Evolutionary conservation across 31 red algal genomes (phyloP).

Genomic region (Porphyra umbilicalis): DNA sequence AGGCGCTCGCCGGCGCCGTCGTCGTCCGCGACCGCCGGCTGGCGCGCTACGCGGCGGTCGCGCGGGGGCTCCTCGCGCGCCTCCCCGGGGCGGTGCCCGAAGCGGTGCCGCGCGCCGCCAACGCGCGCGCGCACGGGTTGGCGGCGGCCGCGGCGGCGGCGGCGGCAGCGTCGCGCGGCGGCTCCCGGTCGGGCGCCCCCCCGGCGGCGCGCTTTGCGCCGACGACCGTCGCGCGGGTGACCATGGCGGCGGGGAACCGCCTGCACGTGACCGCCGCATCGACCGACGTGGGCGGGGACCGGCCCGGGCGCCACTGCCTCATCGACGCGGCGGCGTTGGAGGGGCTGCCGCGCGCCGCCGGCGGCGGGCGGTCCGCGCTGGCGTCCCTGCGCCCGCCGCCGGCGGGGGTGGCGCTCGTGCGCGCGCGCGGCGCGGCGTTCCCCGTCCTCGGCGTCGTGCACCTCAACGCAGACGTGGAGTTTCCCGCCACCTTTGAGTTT

Average conservation of each 20-base stretch:
- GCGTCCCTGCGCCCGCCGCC: too few species aligned
- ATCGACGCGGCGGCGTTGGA: neutral
- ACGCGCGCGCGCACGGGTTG: neutral
- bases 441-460: neutral
- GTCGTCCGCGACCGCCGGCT: neutral
- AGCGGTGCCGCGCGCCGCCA: neutral
- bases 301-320: neutral
- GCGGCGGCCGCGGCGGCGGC: too few species aligned
- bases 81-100: neutral
- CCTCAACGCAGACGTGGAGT: too few species aligned
- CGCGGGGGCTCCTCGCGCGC: neutral
- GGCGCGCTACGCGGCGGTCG: neutral
- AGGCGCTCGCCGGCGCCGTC: neutral
- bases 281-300: neutral
- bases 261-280: neutral
- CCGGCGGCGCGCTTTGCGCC: too few species aligned
- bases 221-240: too few species aligned
- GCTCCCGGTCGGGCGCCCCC: too few species aligned
- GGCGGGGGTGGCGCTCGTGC: neutral
- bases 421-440: neutral
- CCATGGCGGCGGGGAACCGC: neutral
- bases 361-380: neutral
- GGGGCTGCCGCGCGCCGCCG: neutral
- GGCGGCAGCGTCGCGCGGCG: too few species aligned
- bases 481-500: too few species aligned